These are phyloP conservation scores for Eucalyptus fibrosa DNA, from an alignment of 345 rosid species.

Conservation along the genomic window DNA sequence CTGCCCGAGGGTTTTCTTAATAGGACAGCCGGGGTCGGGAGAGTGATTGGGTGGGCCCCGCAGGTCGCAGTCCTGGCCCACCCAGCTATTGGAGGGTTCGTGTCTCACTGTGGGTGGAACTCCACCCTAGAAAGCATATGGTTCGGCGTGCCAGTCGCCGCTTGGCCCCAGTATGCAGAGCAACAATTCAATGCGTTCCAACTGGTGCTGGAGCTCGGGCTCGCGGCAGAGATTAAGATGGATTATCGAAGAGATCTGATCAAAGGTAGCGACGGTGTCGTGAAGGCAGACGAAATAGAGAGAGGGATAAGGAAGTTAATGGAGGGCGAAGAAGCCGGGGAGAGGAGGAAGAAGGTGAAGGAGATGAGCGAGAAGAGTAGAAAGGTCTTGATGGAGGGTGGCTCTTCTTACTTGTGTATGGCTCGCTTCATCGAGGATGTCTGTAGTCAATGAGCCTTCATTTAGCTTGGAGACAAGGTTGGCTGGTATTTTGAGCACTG, in stretches of 20 bases:
- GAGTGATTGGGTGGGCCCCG: constrained; percentile 50
- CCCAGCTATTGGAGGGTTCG: constrained; percentile 34
- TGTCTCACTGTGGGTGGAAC: constrained; percentile 60
- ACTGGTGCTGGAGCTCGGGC: constrained; percentile 21
- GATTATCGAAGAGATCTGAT: background rate
- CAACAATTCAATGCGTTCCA: constrained; percentile 38
- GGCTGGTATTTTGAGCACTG: background rate
- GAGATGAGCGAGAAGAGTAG: constrained; percentile 6
- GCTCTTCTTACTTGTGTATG: constrained; percentile 20
- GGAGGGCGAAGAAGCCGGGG: constrained; percentile 4
- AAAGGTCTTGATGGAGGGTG: constrained; percentile 23
- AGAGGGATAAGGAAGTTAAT: constrained; percentile 19
- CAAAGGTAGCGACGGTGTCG: background rate
- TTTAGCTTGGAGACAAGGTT: background rate
- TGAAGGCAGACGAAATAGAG: constrained; percentile 11
- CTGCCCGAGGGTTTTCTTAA: constrained; percentile 20
- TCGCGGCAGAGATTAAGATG: background rate
- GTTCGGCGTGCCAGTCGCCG: constrained; percentile 40
- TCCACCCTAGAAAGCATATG: constrained; percentile 40
- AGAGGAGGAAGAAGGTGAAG: constrained; percentile 9
- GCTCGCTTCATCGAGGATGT: constrained; percentile 12
- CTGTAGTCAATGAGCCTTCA: background rate
- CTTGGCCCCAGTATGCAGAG: constrained; percentile 45
- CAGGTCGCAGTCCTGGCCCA: constrained; percentile 1
- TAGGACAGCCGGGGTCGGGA: constrained; percentile 14